These are phyloP conservation scores for Sarocladium strictum DNA, from an alignment of 2,329 filamentous ascomycete species.

Conservation along the genomic window DNA sequence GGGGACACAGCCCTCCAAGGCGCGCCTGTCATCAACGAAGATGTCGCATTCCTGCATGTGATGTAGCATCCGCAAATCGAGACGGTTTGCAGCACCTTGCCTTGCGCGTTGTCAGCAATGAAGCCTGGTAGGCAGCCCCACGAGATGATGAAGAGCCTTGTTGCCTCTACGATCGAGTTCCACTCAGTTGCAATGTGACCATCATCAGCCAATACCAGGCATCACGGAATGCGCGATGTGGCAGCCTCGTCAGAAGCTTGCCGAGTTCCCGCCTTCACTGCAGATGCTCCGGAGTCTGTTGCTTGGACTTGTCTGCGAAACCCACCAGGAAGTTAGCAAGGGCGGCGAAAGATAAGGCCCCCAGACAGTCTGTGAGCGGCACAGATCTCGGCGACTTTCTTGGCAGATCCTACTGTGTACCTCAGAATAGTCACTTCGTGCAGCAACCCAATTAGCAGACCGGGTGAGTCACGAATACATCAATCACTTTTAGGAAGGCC, in stretches of 20 bases:
- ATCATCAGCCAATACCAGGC: too few relatives aligned
- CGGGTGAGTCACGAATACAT: background rate
- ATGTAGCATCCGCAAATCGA: background rate
- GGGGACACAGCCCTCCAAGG: too few relatives aligned
- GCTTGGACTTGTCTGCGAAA: too few relatives aligned
- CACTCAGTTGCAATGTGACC: too few relatives aligned
- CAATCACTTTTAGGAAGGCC: conserved; percentile 5
- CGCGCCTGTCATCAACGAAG: background rate
- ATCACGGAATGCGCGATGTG: background rate
- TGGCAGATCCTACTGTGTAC: background rate
- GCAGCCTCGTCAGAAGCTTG: background rate
- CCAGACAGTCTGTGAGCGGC: background rate
- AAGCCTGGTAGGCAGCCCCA: background rate
- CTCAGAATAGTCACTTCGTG: background rate
- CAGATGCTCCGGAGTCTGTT: background rate
- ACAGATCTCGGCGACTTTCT: background rate
- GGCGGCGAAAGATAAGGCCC: background rate
- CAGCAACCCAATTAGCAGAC: background rate
- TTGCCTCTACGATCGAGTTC: too few relatives aligned
- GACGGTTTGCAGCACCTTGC: too few relatives aligned
- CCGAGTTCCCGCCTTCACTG: background rate
- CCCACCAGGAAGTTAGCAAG: background rate
- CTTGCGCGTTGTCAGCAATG: too few relatives aligned
- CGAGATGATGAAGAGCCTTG: background rate
- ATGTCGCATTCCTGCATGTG: background rate